Evolutionary conservation across 2,329 filamentous ascomycete genomes (phyloP).

Genomic region (Colletotrichum eremochloae): DNA sequence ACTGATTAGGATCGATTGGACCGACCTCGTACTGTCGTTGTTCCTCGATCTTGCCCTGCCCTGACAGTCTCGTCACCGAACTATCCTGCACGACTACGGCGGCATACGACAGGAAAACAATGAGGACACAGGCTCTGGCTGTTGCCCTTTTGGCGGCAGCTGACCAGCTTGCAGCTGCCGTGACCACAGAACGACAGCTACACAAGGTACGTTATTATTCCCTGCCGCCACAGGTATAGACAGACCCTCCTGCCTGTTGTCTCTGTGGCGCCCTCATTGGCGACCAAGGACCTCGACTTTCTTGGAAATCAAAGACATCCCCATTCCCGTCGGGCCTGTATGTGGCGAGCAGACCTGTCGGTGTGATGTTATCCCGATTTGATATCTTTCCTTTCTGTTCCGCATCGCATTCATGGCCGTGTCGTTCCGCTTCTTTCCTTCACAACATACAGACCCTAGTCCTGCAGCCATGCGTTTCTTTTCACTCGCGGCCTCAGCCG

Average conservation of each 20-base stretch:
- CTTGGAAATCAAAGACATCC: background rate
- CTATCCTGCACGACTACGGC: background rate
- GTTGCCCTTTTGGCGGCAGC: slow-evolving; percentile 32
- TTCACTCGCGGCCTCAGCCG: background rate
- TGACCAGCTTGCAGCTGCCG: slow-evolving; percentile 26
- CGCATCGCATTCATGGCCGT: background rate
- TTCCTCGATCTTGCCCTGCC: background rate
- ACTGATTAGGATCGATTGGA: slow-evolving; percentile 4
- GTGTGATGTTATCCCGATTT: background rate
- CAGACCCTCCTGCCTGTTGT: background rate
- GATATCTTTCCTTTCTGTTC: background rate
- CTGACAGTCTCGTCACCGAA: background rate
- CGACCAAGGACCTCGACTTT: background rate
- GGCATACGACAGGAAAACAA: slow-evolving; percentile 9
- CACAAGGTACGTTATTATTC: slow-evolving; percentile 30
- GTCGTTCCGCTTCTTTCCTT: background rate
- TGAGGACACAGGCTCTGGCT: slow-evolving; percentile 32
- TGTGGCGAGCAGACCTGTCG: background rate
- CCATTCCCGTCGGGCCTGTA: background rate
- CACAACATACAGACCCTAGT: background rate
- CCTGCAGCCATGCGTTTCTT: background rate
- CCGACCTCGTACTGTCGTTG: background rate
- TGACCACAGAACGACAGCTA: slow-evolving; percentile 16
- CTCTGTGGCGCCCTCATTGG: background rate
- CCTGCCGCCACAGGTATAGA: too few relatives aligned